Evolutionary conservation across 2,329 filamentous ascomycete species (phyloP).

Genomic region (Calonectria hawksworthii): DNA sequence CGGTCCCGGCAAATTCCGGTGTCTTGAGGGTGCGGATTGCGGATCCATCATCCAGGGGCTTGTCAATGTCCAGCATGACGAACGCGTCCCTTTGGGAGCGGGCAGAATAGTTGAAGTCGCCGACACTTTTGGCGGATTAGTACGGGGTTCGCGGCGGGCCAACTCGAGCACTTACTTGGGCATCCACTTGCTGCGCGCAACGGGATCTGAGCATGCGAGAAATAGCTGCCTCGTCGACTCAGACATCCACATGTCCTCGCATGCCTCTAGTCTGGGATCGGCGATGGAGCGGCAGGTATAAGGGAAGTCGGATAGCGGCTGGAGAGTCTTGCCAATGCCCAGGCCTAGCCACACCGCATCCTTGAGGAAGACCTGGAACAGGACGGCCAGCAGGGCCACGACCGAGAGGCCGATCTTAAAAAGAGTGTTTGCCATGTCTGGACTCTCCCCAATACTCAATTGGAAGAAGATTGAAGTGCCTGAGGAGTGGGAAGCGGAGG

Average conservation of each 20-base stretch:
- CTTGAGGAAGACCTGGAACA: constrained; percentile 44
- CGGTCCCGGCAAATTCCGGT: constrained; percentile 46
- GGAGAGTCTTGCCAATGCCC: constrained; percentile 35
- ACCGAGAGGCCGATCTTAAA: constrained; percentile 35
- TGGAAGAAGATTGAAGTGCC: background rate
- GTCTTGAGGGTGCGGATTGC: constrained; percentile 43
- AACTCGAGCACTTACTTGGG: constrained; percentile 29
- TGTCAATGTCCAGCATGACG: constrained; percentile 51
- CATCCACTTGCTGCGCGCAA: constrained; percentile 33
- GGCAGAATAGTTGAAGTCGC: constrained; percentile 42
- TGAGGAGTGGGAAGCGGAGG: background rate
- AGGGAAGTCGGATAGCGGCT: constrained; percentile 41
- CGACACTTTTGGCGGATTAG: constrained; percentile 26
- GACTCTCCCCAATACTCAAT: background rate
- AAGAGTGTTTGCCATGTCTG: constrained; percentile 23
- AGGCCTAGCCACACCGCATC: constrained; percentile 39
- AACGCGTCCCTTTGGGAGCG: constrained; percentile 50
- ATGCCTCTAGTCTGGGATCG: constrained; percentile 36
- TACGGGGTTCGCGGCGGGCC: background rate
- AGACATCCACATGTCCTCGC: constrained; percentile 46
- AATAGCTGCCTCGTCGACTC: constrained; percentile 40
- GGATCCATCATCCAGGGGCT: constrained; percentile 36
- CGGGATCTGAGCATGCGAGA: constrained; percentile 41
- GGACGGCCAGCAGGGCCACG: constrained; percentile 24
- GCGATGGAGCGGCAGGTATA: constrained; percentile 43